Conservation (phyloP, 805 yeast species). For the Wickerhamiella slavikovae region DNA sequence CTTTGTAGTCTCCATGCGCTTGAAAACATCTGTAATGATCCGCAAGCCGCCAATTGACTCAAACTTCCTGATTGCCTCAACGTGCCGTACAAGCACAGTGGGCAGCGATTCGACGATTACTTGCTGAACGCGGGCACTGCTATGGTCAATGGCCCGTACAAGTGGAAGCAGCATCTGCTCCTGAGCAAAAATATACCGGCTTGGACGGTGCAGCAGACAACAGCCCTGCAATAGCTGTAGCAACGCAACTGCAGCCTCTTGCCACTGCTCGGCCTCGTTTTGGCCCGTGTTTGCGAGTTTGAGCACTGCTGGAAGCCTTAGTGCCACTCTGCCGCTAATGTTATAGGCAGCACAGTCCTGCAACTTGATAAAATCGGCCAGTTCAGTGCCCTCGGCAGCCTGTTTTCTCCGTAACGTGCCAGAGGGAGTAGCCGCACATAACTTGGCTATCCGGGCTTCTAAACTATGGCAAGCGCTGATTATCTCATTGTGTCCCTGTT, state of each 20-base stretch:
- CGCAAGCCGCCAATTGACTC: constrained; percentile 37
- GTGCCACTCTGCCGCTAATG: constrained; percentile 20
- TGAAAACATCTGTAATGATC: constrained; percentile 27
- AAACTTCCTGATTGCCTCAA: constrained; percentile 35
- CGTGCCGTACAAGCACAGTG: constrained; percentile 35
- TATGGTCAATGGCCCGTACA: constrained; percentile 3
- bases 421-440: too few species aligned
- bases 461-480: too few species aligned
- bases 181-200: constrained; percentile 29
- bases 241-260: constrained; percentile 7
- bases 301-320: constrained; percentile 3
- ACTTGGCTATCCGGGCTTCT: too few species aligned
- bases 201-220: constrained; percentile 34
- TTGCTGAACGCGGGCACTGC: constrained; percentile 14
- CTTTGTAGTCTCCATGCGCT: constrained; percentile 23
- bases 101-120: constrained; percentile 33
- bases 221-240: constrained; percentile 31
- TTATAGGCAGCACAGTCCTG: constrained; percentile 38
- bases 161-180: constrained; percentile 16
- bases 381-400: background rate
- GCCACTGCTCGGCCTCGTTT: background rate
- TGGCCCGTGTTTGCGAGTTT: background rate
- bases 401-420: constrained; percentile 1
- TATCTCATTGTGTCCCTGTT: too few species aligned
- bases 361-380: constrained; percentile 20